Evolutionary conservation across 176 grass and related monocot genomes (phyloP).

Genomic region (Triticum urartu): DNA sequence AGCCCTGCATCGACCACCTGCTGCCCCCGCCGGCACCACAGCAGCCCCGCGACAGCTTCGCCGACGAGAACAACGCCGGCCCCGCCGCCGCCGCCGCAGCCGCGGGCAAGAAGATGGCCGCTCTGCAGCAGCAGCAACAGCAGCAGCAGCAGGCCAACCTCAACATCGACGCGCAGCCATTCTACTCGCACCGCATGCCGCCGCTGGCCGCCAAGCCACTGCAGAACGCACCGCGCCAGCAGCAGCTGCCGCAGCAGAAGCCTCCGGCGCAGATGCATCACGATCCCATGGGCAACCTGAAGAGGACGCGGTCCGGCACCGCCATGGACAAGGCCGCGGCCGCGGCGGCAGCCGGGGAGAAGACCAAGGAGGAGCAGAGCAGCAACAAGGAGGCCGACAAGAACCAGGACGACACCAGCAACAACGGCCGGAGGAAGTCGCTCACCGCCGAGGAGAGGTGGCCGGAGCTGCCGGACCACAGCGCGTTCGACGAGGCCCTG

Average conservation of each 20-base stretch:
- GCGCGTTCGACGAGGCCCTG: conserved; percentile 76
- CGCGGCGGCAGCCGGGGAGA: not conserved
- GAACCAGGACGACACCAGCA: not conserved
- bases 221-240: conserved; percentile 8
- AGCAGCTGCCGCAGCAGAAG: conserved; percentile 10
- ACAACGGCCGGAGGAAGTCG: conserved; percentile 52
- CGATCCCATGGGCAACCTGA: conserved; percentile 66
- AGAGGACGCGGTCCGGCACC: conserved; percentile 73
- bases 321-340: conserved; percentile 40
- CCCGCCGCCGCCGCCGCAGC: not conserved
- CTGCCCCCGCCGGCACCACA: conserved; percentile 37
- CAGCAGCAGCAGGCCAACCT: conserved; percentile 42
- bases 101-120: conserved; percentile 13
- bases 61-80: conserved; percentile 52
- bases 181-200: conserved; percentile 64
- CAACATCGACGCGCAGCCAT: conserved; percentile 77
- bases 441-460: conserved; percentile 65
- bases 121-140: not conserved
- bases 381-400: conserved; percentile 1
- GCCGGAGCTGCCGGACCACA: conserved; percentile 84
- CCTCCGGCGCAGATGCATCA: conserved; percentile 28
- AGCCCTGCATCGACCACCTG: conserved; percentile 73
- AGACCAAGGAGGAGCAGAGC: conserved; percentile 20
- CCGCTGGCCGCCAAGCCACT: conserved; percentile 29
- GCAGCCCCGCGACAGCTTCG: conserved; percentile 45